These are phyloP conservation scores for Rhizomucor miehei DNA, from an alignment of 371 early-diverging fungal species.

Conservation along the genomic window DNA sequence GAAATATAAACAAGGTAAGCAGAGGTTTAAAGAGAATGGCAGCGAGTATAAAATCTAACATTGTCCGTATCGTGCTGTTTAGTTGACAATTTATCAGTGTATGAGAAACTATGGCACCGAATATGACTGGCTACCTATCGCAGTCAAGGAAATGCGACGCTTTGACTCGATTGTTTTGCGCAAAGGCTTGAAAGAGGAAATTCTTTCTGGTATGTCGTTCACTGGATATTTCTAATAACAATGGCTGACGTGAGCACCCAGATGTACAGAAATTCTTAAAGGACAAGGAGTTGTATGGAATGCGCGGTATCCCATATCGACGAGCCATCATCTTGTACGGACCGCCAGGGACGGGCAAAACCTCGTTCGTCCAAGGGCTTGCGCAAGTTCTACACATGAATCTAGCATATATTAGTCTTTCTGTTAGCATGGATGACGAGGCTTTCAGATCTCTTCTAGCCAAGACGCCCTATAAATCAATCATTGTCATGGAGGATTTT, in stretches of 20 bases:
- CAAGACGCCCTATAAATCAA: constrained; percentile 30
- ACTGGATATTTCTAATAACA: neutral
- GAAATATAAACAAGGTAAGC: constrained; percentile 13
- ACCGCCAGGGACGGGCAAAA: constrained; percentile 73
- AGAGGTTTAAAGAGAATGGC: no score
- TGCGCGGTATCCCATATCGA: constrained; percentile 91
- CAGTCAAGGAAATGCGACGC: constrained; percentile 26
- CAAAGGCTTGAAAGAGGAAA: constrained; percentile 32
- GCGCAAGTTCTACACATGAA: constrained; percentile 50
- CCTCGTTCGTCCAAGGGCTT: constrained; percentile 60
- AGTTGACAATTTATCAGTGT: constrained; percentile 31
- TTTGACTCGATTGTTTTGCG: constrained; percentile 39
- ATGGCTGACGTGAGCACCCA: neutral
- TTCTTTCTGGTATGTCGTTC: constrained; percentile 13
- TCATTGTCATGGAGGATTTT: constrained; percentile 48
- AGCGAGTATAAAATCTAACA: no score
- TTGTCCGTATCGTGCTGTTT: no score
- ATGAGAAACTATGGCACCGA: constrained; percentile 19
- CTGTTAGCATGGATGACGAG: constrained; percentile 30
- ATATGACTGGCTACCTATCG: constrained; percentile 19
- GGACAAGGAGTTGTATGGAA: constrained; percentile 73
- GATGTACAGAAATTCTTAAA: constrained; percentile 36
- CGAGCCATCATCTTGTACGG: constrained; percentile 80
- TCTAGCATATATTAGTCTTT: constrained; percentile 37
- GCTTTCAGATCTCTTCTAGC: constrained; percentile 23